Base-by-base conservation (phyloP, 495 filamentous ascomycete species). In the Xanthoparmelia taractica region DNA sequence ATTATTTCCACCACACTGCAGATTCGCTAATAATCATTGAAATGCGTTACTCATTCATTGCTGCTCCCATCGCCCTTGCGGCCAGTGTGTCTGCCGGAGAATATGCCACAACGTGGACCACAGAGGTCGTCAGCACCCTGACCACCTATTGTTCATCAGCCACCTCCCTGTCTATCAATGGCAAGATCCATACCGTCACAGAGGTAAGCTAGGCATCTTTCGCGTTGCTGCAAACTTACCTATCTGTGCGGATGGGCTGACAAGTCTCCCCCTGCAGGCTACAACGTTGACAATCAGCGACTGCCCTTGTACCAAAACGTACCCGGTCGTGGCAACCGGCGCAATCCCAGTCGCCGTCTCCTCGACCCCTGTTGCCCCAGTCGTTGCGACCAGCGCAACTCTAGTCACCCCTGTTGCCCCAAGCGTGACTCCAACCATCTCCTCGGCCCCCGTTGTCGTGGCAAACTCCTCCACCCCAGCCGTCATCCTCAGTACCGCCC, bases 111-210 rank as follows among this genome's bases (percentile, higher is more conserved):
- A 65, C 66, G 71, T 85, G 82, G 77, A 83, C 82, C 77, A 96
- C 90, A 65, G 87, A 93, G 79, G 78, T 88, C 58, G 84, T 92
- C 70, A 91, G 87, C 59, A 78, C 83, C 54, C 87, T 86, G 82
- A 89, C 86, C 80, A 96, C 91, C 73, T 91, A 81, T 86, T 96
- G 92, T 88, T 88, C 90, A 18, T 79, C 76, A 70, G 74, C 91
- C 69, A 95, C 92, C 71, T 71, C 78, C 67, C 74, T 95, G 76
- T 83, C 82, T 72, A 79, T 86, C 79, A 83, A 81, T 74, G 77
- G 77, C 74, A 74, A 79, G 63, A 94, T 90, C 78, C 89, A 90
- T 86, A 90, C 84, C 73, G 83, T 92, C 76, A 88, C 88, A 71
- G 82, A 85, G 78, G 86, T 84, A 76, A 69, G 76, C 70, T 4